Conservation (phyloP, 2,329 filamentous ascomycete species). For the Arthrobotrys sphaeroides region DNA sequence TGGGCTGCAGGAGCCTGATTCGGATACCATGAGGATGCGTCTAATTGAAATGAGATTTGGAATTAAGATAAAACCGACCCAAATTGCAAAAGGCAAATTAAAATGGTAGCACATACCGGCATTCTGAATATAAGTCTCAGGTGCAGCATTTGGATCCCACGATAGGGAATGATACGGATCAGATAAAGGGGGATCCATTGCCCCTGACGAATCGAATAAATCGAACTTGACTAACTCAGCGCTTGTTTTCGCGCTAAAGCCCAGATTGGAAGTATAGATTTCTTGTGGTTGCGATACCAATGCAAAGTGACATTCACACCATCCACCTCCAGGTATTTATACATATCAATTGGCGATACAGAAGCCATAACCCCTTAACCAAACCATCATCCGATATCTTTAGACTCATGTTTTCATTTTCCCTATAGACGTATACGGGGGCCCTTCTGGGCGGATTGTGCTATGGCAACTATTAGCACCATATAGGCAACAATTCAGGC, state of each 20-base stretch:
- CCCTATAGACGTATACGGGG: conserved; percentile 5
- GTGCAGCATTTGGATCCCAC: neutral
- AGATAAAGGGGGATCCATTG: conserved; percentile 5
- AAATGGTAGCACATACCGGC: neutral
- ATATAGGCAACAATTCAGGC: conserved; percentile 9
- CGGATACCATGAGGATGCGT: neutral
- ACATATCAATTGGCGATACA: neutral
- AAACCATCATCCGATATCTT: neutral
- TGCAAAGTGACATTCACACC: conserved; percentile 1
- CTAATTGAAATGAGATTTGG: neutral
- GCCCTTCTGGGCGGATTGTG: neutral
- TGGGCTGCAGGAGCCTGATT: neutral
- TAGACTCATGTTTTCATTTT: conserved; percentile 7
- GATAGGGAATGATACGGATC: neutral
- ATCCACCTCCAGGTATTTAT: conserved; percentile 7
- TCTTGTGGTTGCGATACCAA: neutral
- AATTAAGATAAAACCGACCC: neutral
- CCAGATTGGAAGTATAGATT: conserved; percentile 1
- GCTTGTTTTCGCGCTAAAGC: conserved; percentile 1
- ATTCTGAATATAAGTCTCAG: neutral
- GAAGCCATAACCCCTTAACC: conserved; percentile 6
- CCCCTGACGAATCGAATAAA: conserved; percentile 9
- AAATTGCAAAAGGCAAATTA: neutral
- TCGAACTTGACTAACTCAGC: neutral
- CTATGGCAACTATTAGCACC: conserved; percentile 8